These are phyloP conservation scores for Wallacemonas collosoma DNA, from an alignment of 208 protist species.

Conservation along the genomic window DNA sequence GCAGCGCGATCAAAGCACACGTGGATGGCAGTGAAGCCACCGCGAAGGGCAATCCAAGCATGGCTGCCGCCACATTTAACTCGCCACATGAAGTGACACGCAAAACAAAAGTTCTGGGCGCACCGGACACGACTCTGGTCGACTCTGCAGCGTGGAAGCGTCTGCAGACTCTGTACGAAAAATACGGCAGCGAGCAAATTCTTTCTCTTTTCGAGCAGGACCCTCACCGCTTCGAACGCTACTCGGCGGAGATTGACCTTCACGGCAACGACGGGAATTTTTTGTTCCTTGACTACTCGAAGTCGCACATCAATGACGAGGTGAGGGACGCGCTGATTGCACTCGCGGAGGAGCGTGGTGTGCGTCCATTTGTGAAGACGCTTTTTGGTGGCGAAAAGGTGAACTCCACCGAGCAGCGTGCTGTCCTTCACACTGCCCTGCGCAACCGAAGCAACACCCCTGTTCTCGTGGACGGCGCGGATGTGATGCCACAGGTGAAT, in stretches of 20 bases:
- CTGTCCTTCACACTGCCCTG: slow-evolving; percentile 96
- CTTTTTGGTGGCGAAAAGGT: slow-evolving; percentile 96
- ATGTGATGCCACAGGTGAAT: slow-evolving; percentile 95
- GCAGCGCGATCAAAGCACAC: slow-evolving; percentile 45
- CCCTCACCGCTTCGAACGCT: slow-evolving; percentile 59
- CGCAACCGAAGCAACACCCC: slow-evolving; percentile 91
- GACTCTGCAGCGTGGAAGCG: slow-evolving; percentile 56
- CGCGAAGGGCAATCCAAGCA: slow-evolving; percentile 36
- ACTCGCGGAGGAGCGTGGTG: slow-evolving; percentile 82
- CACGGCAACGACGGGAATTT: slow-evolving; percentile 68
- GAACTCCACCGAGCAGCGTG: slow-evolving; percentile 94
- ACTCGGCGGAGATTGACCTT: slow-evolving; percentile 70
- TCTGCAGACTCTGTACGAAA: slow-evolving; percentile 73
- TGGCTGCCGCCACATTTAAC: slow-evolving; percentile 69
- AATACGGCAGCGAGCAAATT: slow-evolving; percentile 59
- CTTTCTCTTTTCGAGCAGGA: slow-evolving; percentile 69
- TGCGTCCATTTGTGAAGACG: slow-evolving; percentile 70
- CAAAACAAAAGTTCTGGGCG: slow-evolving; percentile 44
- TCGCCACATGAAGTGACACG: slow-evolving; percentile 53
- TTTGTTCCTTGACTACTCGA: slow-evolving; percentile 96
- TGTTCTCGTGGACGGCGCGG: slow-evolving; percentile 92
- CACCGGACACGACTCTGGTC: slow-evolving; percentile 41
- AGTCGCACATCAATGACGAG: slow-evolving; percentile 95
- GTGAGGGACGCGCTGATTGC: slow-evolving; percentile 85
- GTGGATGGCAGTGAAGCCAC: slow-evolving; percentile 39